Evolutionary conservation across 306 rosid genomes (phyloP).

Genomic region (Pyrus betulifolia): DNA sequence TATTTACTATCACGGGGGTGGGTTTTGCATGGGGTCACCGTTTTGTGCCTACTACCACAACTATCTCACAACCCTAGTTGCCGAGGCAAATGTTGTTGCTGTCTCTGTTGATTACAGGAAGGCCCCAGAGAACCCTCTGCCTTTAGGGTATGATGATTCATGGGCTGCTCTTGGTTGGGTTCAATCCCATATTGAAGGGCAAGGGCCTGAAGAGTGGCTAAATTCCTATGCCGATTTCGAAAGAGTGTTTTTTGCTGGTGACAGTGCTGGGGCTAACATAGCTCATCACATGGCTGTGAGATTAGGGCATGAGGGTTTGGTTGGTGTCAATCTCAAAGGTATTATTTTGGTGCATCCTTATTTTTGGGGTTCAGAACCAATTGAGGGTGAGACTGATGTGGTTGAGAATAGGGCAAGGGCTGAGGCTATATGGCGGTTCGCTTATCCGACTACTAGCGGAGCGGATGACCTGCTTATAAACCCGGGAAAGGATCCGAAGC

Average conservation of each 20-base stretch:
- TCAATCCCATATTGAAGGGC: constrained; percentile 36
- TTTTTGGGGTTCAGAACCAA: constrained; percentile 50
- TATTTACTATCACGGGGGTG: constrained; percentile 68
- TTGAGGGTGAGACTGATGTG: constrained; percentile 24
- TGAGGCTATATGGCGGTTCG: constrained; percentile 43
- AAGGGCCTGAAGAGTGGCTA: constrained; percentile 53
- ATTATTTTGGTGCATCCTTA: constrained; percentile 46
- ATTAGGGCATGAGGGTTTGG: constrained; percentile 29
- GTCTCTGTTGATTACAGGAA: constrained; percentile 62
- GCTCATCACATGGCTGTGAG: constrained; percentile 48
- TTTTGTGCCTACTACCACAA: constrained; percentile 45
- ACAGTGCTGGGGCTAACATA: constrained; percentile 69
- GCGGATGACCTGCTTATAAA: constrained; percentile 50
- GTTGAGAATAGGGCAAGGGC: neutral
- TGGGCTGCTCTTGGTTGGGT: constrained; percentile 58
- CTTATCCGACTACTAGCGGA: constrained; percentile 31
- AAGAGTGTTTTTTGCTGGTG: constrained; percentile 50
- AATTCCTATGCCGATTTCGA: constrained; percentile 37
- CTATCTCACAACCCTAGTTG: constrained; percentile 27
- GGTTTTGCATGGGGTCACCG: constrained; percentile 50
- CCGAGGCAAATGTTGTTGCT: constrained; percentile 31
- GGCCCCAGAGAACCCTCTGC: constrained; percentile 71
- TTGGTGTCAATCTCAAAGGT: constrained; percentile 39
- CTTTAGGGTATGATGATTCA: constrained; percentile 47
- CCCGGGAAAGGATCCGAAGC: constrained; percentile 43